Evolutionary conservation across 208 protist genomes (phyloP).

Genomic region (Trypanosoma scelopori): DNA sequence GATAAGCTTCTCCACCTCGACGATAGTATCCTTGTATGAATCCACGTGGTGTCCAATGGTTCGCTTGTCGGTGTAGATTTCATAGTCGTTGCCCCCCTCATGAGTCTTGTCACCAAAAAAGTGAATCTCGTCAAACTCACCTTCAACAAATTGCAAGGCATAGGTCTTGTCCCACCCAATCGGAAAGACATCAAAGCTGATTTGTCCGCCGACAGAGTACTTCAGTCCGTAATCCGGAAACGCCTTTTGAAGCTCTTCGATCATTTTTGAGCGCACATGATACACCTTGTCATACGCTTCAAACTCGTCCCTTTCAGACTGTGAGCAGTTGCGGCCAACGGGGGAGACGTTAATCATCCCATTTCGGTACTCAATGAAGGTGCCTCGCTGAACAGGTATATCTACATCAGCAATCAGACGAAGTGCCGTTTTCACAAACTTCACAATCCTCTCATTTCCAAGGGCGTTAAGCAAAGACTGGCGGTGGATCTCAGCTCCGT

Average conservation of each 20-base stretch:
- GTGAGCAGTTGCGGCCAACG: conserved; percentile 98
- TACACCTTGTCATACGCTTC: conserved; percentile 96
- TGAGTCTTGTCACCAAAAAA: conserved; percentile 99
- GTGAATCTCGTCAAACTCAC: conserved; percentile 97
- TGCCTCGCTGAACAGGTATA: conserved; percentile 99
- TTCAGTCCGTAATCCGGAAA: conserved; percentile 91
- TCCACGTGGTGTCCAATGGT: conserved; percentile 95
- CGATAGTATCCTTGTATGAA: conserved; percentile 95
- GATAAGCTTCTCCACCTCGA: conserved; percentile 78
- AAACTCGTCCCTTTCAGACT: conserved; percentile 98
- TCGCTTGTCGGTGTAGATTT: conserved; percentile 95
- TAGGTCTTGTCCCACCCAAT: conserved; percentile 99
- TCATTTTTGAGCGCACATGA: conserved; percentile 94
- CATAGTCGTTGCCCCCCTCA: conserved; percentile 99
- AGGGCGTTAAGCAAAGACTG: conserved; percentile 91
- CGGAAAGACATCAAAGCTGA: conserved; percentile 99
- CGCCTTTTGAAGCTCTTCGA: conserved; percentile 80
- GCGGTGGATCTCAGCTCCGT: conserved; percentile 86
- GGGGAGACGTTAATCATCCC: conserved; percentile 99
- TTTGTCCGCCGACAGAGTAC: conserved; percentile 99
- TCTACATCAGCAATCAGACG: conserved; percentile 95
- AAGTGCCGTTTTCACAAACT: conserved; percentile 96
- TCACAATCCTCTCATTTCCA: conserved; percentile 94
- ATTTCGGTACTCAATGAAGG: conserved; percentile 99
- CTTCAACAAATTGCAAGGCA: conserved; percentile 95